These are phyloP conservation scores for Flaveria floridana DNA, from an alignment of 140 eudicot species.

Conservation along the genomic window DNA sequence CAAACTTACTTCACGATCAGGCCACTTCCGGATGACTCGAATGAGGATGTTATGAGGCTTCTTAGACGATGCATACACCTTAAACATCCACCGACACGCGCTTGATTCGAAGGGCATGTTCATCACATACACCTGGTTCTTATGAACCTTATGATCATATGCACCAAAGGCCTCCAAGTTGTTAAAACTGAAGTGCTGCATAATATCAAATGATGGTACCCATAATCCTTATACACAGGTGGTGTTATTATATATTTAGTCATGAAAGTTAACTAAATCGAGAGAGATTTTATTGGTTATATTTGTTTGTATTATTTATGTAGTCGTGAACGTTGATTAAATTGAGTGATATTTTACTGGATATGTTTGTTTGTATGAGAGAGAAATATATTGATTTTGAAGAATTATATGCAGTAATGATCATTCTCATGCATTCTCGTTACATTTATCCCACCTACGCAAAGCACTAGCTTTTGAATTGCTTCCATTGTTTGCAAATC, in stretches of 20 bases:
- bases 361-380: too few relatives aligned
- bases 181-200: too few relatives aligned
- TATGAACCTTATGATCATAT: conserved; percentile 22
- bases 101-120: background rate
- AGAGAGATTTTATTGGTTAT: too few relatives aligned
- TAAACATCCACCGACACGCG: background rate
- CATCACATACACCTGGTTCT: background rate
- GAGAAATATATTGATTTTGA: too few relatives aligned
- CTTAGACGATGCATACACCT: conserved; percentile 21
- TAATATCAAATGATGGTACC: conserved; percentile 21
- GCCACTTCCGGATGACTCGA: conserved; percentile 30
- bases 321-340: conserved; percentile 24
- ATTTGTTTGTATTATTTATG: conserved; percentile 6
- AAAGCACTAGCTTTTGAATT: too few relatives aligned
- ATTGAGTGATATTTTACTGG: too few relatives aligned
- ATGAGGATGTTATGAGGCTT: conserved; percentile 13
- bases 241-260: conserved; percentile 27
- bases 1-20: conserved; percentile 39
- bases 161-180: background rate
- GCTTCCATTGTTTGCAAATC: too few relatives aligned
- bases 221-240: conserved; percentile 7
- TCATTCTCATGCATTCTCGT: too few relatives aligned
- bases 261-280: conserved; percentile 12
- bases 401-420: too few relatives aligned
- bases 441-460: too few relatives aligned